phyloP scores from a whole-genome alignment of 2,329 filamentous ascomycete species.

The Seiridium cupressi region DNA sequence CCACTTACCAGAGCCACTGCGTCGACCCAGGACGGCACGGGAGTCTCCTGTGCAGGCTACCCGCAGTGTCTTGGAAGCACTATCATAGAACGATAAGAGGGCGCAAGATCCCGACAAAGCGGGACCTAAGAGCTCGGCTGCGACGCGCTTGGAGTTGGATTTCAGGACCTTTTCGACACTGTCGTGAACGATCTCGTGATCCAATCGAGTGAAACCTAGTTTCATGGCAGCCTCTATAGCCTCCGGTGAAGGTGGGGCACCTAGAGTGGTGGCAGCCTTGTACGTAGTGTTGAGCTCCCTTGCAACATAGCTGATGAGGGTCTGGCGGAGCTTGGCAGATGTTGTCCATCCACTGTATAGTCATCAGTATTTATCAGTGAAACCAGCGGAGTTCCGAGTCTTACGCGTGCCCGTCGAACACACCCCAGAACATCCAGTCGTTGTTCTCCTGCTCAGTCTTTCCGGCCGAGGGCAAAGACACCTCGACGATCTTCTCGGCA shows the following conservation, averaged over 20 bases:
- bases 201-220: conserved; percentile 80
- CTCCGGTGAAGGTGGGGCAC: conserved; percentile 68
- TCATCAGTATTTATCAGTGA: conserved; percentile 9
- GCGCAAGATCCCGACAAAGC: conserved; percentile 97
- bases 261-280: conserved; percentile 63
- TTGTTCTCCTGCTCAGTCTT: conserved; percentile 51
- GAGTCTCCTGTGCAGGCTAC: conserved; percentile 96
- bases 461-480: conserved; percentile 57
- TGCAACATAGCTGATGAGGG: conserved; percentile 88
- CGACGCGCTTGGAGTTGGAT: conserved; percentile 83
- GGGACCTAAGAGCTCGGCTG: conserved; percentile 87
- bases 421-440: conserved; percentile 99
- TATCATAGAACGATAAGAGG: conserved; percentile 94
- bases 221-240: conserved; percentile 92
- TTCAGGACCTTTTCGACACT: conserved; percentile 90
- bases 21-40: conserved; percentile 86
- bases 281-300: conserved; percentile 92
- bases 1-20: conserved; percentile 82
- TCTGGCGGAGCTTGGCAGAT: conserved; percentile 90
- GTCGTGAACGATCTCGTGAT: conserved; percentile 92
- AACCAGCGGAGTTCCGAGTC: conserved; percentile 27
- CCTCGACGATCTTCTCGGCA: conserved; percentile 94
- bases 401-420: conserved; percentile 95
- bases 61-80: conserved; percentile 78
- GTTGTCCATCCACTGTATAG: conserved; percentile 85